phyloP scores from a whole-genome alignment of 2,329 filamentous ascomycete species.

The Plenodomus lindquistii region DNA sequence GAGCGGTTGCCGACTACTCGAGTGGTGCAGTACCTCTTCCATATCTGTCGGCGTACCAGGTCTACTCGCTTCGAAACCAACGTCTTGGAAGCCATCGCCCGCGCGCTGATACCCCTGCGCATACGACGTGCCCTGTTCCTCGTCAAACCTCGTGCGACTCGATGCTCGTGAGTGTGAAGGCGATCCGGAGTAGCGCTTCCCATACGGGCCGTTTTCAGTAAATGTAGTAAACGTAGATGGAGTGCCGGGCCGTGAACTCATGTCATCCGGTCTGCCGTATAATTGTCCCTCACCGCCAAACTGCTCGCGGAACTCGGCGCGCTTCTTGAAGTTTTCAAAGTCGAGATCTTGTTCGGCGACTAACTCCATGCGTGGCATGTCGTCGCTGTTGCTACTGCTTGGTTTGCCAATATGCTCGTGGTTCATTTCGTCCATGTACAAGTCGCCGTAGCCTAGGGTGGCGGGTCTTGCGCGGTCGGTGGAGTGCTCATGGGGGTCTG shows the following conservation, averaged over 20 bases:
- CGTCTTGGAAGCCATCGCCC: slow-evolving; percentile 19
- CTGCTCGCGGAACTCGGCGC: slow-evolving; percentile 82
- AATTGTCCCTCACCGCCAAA: slow-evolving; percentile 71
- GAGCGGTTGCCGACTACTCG: slow-evolving; percentile 21
- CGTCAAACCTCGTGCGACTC: slow-evolving; percentile 26
- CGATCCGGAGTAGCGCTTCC: slow-evolving; percentile 8
- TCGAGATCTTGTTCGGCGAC: slow-evolving; percentile 84
- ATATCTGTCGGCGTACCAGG: slow-evolving; percentile 25
- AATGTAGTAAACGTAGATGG: slow-evolving; percentile 36
- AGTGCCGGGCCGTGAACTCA: slow-evolving; percentile 47
- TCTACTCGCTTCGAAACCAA: slow-evolving; percentile 25
- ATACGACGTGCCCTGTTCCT: slow-evolving; percentile 32
- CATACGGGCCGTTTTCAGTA: slow-evolving; percentile 21
- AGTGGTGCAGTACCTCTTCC: slow-evolving; percentile 22
- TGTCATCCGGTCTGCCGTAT: slow-evolving; percentile 62
- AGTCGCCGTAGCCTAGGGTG: slow-evolving; percentile 71
- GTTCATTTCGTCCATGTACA: slow-evolving; percentile 77
- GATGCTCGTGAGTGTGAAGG: slow-evolving; percentile 17
- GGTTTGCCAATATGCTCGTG: slow-evolving; percentile 57
- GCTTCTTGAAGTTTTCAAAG: slow-evolving; percentile 88
- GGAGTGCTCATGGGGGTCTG: slow-evolving; percentile 25
- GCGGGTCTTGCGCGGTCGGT: slow-evolving; percentile 47
- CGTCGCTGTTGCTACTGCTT: not conserved
- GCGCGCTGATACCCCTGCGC: slow-evolving; percentile 30
- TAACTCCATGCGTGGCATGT: slow-evolving; percentile 72